These are phyloP conservation scores for Penicillium turbatum DNA, from an alignment of 495 filamentous ascomycete species.

Conservation along the genomic window DNA sequence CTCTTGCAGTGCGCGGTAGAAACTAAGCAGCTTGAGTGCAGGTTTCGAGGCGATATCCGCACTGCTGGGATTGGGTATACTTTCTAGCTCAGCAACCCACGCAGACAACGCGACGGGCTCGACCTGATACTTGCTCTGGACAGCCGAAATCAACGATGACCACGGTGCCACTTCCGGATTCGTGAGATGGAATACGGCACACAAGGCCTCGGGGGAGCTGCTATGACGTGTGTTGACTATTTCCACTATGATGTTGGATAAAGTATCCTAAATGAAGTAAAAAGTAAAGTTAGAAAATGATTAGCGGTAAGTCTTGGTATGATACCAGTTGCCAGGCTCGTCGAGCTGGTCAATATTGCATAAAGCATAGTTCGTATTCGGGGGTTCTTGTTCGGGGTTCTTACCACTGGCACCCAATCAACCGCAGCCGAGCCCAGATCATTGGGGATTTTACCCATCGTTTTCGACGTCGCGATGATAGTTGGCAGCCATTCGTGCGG, in stretches of 20 bases:
- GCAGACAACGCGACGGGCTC: slow-evolving; percentile 15
- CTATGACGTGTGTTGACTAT: slow-evolving; percentile 17
- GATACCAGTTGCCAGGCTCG: background rate
- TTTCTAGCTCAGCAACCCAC: slow-evolving; percentile 26
- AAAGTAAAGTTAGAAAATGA: background rate
- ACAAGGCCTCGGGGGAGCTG: background rate
- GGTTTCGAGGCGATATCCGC: slow-evolving; percentile 21
- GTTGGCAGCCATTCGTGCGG: slow-evolving; percentile 36
- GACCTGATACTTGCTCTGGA: slow-evolving; percentile 11
- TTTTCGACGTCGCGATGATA: slow-evolving; percentile 32
- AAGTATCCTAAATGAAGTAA: slow-evolving; percentile 14
- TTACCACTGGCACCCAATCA: slow-evolving; percentile 28
- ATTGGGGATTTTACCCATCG: slow-evolving; percentile 22
- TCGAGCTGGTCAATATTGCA: background rate
- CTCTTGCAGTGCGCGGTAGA: slow-evolving; percentile 22
- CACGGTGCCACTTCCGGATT: slow-evolving; percentile 22
- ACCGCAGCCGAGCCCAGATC: slow-evolving; percentile 18
- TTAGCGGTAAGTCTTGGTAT: background rate
- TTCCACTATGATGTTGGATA: slow-evolving; percentile 20
- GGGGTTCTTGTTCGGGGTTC: background rate
- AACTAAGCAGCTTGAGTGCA: slow-evolving; percentile 24
- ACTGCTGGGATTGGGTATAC: slow-evolving; percentile 14
- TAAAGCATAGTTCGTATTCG: background rate
- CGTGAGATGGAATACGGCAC: slow-evolving; percentile 27
- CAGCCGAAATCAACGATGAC: slow-evolving; percentile 21